These are phyloP conservation scores for Nitzschia sp. DNA, from an alignment of 108 stramenopile species.

Conservation along the genomic window DNA sequence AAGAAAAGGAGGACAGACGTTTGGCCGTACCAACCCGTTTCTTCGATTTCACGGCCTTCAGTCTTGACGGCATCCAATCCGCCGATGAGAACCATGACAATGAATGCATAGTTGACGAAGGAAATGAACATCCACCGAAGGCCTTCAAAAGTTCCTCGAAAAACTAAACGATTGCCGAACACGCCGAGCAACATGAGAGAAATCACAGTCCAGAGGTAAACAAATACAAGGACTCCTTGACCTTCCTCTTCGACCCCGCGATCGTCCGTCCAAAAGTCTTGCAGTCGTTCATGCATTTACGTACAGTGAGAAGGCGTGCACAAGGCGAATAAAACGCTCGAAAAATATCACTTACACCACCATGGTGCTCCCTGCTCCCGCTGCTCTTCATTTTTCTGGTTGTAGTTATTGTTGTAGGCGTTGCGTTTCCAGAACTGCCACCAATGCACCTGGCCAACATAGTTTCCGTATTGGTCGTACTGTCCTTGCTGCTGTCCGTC, in stretches of 20 bases:
- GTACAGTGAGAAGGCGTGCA: neutral
- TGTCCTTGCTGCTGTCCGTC: too few species aligned
- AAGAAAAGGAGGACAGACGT: constrained; percentile 22
- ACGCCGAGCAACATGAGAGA: neutral
- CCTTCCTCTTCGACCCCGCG: constrained; percentile 17
- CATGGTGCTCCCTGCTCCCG: constrained; percentile 20
- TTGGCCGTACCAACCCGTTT: constrained; percentile 31
- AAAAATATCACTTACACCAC: constrained; percentile 37
- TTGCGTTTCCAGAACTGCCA: constrained; percentile 35
- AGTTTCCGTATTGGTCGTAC: too few species aligned
- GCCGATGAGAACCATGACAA: constrained; percentile 15
- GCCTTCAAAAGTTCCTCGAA: neutral
- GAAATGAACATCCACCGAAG: constrained; percentile 13
- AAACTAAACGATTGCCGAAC: constrained; percentile 12
- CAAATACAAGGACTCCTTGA: constrained; percentile 18
- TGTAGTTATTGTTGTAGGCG: too few species aligned
- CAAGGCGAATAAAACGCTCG: neutral
- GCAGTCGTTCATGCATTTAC: neutral
- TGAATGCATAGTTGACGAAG: constrained; percentile 19
- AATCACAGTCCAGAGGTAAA: constrained; percentile 25
- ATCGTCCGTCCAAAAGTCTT: constrained; percentile 26
- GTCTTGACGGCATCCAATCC: constrained; percentile 10
- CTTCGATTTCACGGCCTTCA: constrained; percentile 34
- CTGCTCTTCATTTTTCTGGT: too few species aligned
- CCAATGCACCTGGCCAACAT: constrained; percentile 24